A percentile compares a stretch with the other conserved stretches of the same genome.
Evolutionary conservation across 2,329 filamentous ascomycete genomes (phyloP).

Genomic region (Talaromyces sp.): DNA sequence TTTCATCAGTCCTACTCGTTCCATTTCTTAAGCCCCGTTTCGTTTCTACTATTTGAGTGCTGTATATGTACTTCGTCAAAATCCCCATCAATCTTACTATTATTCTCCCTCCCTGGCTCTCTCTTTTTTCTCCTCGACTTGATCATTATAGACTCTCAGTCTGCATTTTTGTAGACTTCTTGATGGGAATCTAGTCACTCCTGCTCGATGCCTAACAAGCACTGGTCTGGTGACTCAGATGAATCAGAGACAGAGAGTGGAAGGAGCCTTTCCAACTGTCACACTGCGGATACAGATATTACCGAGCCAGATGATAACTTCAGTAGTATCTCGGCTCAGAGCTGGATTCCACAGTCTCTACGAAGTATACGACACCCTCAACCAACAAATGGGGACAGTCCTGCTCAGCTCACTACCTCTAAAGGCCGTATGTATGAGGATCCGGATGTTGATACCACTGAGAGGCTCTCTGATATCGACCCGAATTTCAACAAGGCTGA

Average conservation of each 20-base stretch:
- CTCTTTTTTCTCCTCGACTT: neutral
- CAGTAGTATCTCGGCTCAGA: neutral
- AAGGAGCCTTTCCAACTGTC: neutral
- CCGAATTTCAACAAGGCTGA: conserved; percentile 22
- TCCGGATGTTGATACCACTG: conserved; percentile 22
- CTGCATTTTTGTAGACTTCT: neutral
- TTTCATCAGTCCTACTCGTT: neutral
- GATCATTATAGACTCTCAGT: neutral
- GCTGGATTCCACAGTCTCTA: neutral
- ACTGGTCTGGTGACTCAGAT: neutral
- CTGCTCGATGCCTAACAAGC: neutral
- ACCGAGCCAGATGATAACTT: neutral
- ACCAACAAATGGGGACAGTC: neutral
- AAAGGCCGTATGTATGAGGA: neutral
- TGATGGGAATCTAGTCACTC: neutral
- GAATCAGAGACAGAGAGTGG: neutral
- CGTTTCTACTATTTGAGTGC: neutral
- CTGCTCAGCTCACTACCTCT: neutral
- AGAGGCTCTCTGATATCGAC: conserved; percentile 22
- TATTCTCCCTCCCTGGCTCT: neutral
- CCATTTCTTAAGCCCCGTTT: neutral
- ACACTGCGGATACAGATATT: neutral
- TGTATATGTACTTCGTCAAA: neutral
- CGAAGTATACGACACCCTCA: neutral
- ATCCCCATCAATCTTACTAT: neutral